A percentile compares a stretch with the other conserved stretches of the same genome.
phyloP scores from a whole-genome alignment of 148 eudicot species.

The Chenopodium album region DNA sequence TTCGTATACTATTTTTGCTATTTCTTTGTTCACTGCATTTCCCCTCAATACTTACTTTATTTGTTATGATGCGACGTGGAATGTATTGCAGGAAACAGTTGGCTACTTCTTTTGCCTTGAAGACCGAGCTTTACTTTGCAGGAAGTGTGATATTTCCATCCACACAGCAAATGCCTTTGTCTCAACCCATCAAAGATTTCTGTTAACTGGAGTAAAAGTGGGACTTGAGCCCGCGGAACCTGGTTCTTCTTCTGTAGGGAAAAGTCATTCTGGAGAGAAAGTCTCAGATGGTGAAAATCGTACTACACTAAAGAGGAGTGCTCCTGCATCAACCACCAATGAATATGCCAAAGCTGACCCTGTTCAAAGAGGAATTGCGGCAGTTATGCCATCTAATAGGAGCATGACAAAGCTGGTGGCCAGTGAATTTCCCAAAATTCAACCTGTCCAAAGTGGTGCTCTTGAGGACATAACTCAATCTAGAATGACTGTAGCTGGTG shows the following conservation, averaged over 20 bases:
- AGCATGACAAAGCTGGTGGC: slow-evolving; percentile 33
- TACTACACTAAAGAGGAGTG: slow-evolving; percentile 32
- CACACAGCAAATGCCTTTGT: slow-evolving; percentile 71
- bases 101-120: slow-evolving; percentile 96
- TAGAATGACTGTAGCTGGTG: slow-evolving; percentile 50
- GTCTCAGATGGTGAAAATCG: slow-evolving; percentile 39
- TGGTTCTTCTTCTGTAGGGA: slow-evolving; percentile 54
- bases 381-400: slow-evolving; percentile 37
- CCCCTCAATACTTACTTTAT: slow-evolving; percentile 4
- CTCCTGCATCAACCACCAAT: slow-evolving; percentile 34
- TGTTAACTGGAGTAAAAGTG: slow-evolving; percentile 89
- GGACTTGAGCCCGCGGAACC: slow-evolving; percentile 59
- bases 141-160: slow-evolving; percentile 85
- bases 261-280: slow-evolving; percentile 47
- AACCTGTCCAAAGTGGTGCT: slow-evolving; percentile 43
- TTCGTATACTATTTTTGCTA: neutral
- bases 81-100: slow-evolving; percentile 62
- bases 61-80: neutral
- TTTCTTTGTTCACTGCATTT: neutral
- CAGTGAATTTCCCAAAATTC: slow-evolving; percentile 42
- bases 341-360: slow-evolving; percentile 36
- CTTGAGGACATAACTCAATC: slow-evolving; percentile 43
- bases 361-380: slow-evolving; percentile 39
- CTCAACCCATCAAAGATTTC: slow-evolving; percentile 77
- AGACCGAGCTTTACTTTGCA: slow-evolving; percentile 89